Evolutionary conservation across 306 rosid genomes (phyloP).

Genomic region (Vigna unguiculata): DNA sequence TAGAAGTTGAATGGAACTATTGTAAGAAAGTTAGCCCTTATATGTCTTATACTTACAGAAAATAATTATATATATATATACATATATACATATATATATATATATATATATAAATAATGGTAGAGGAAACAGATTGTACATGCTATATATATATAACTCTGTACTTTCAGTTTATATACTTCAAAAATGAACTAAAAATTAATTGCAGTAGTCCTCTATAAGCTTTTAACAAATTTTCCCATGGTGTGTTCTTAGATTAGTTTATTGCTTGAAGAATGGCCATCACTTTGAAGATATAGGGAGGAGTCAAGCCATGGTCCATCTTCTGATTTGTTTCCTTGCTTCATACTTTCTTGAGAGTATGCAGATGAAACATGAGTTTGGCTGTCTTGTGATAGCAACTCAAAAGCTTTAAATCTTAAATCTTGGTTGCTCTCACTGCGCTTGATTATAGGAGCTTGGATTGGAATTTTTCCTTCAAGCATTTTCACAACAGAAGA

Average conservation of each 20-base stretch:
- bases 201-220: not conserved
- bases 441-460: conserved; percentile 54
- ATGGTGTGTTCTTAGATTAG: conserved; percentile 31
- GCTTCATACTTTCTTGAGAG: conserved; percentile 52
- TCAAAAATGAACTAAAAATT: not conserved
- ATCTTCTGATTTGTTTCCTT: conserved; percentile 46
- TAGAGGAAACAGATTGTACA: not conserved
- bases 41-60: too few species aligned
- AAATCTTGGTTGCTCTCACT: conserved; percentile 43
- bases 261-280: conserved; percentile 44
- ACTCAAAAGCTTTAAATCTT: conserved; percentile 67
- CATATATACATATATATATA: too few species aligned
- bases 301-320: conserved; percentile 69
- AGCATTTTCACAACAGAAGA: conserved; percentile 83
- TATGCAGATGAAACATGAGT: conserved; percentile 48
- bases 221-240: not conserved
- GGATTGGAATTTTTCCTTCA: conserved; percentile 67
- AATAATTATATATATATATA: too few species aligned
- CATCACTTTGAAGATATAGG: conserved; percentile 50
- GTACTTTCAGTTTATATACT: not conserved
- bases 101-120: too few species aligned
- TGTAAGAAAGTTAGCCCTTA: too few species aligned
- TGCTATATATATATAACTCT: not conserved
- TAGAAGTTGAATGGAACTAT: too few species aligned
- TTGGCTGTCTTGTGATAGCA: conserved; percentile 60